Base-by-base conservation (phyloP, 305 asterid species). In the Fraxinus sp. region DNA sequence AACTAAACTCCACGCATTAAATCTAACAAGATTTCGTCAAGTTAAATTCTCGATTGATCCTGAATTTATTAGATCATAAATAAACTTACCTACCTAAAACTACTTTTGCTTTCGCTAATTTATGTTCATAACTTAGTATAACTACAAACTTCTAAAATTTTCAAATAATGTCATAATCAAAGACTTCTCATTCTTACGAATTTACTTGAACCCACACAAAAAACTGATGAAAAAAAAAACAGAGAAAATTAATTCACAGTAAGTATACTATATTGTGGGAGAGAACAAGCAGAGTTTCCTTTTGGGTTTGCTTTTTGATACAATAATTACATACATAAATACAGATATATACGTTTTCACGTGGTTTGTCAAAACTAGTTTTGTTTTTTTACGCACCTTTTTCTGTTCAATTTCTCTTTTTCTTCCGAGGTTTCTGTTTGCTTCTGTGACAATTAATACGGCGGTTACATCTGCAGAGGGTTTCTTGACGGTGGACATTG, bases 401-500 rank as follows among this genome's bases (percentile, higher is more conserved):
- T 37, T 49, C 84, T 74, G 71, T 75, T 75, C 84, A 86, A 82
- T 89, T 84, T 86, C 75, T 83, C 84, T 82, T 87, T 89, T 76
- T 83, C 85, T 77, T 82, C 81, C 70, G 88, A 79, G 84, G 83
- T 79, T 85, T 84, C 87, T 87, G 91, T 87, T 87, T 87, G 88
- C 87, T 90, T 87, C 83, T 90, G 90, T 81, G 89, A 49, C 82
- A 80, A 88, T 70, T 13, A 74, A 84, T 86, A 83, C 83, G 86
- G 90, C 90, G 82, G 91, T 91, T 87, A 90, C 87, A 92, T 89
- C 89, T 86, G 73, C 73, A 22, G 35, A 55, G 66, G 24, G 66
- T 55, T 55, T 73, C 22, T 89, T 86, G 92, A 88, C 94, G 91
- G 95, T 90, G 92, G 89, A 80, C 70, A 77, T 80, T 82, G 87